phyloP scores from a whole-genome alignment of 345 rosid species.

The Boechera retrofracta region DNA sequence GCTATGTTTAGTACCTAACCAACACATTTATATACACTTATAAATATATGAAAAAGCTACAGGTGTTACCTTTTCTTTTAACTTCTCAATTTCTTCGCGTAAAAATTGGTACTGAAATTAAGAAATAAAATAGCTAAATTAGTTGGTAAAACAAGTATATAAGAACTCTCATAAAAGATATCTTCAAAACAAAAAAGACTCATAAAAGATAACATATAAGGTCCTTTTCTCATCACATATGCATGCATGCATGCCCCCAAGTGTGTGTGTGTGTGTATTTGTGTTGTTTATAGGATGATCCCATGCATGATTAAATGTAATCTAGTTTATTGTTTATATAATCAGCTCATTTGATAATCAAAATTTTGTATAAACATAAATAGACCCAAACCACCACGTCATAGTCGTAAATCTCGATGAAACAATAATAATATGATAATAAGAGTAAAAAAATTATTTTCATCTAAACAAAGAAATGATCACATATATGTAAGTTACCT shows the following conservation, averaged over 20 bases:
- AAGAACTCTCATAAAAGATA: neutral
- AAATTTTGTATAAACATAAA: neutral
- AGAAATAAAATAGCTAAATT: neutral
- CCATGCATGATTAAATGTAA: slow-evolving; percentile 21
- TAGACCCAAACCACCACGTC: slow-evolving; percentile 1
- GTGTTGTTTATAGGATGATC: slow-evolving; percentile 3
- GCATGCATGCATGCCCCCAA: neutral
- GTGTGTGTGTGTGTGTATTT: neutral
- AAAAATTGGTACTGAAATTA: slow-evolving; percentile 61
- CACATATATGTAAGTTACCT: slow-evolving; percentile 51
- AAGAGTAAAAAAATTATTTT: neutral
- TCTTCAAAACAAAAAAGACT: neutral
- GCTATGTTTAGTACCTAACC: neutral
- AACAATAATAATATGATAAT: neutral
- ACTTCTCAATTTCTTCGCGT: slow-evolving; percentile 65
- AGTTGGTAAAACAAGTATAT: slow-evolving; percentile 1
- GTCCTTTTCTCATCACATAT: neutral
- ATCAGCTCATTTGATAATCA: neutral
- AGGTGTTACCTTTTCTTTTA: slow-evolving; percentile 64
- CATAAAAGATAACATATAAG: neutral
- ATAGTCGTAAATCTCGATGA: slow-evolving; percentile 16
- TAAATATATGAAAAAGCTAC: slow-evolving; percentile 5
- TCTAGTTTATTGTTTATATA: neutral
- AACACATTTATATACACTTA: neutral
- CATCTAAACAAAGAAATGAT: neutral